phyloP scores from a whole-genome alignment of 1,284 basidiomycete genomes.

The Malassezia arunalokei region DNA sequence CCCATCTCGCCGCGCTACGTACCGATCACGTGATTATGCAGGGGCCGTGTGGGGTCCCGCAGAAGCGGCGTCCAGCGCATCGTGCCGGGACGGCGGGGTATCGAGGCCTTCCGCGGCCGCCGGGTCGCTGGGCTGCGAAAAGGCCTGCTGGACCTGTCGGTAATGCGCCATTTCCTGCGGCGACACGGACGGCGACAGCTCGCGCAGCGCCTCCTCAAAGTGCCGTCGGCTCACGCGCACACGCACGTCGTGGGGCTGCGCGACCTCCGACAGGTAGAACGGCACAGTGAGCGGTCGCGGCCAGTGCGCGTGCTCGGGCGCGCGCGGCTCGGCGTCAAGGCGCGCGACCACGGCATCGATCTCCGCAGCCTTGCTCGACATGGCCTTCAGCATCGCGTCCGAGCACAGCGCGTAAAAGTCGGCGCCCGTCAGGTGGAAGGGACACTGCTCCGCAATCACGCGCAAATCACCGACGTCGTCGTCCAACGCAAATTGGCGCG shows the following conservation, averaged over 20 bases:
- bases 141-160: slow-evolving; percentile 59
- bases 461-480: slow-evolving; percentile 56
- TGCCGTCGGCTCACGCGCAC: slow-evolving; percentile 64
- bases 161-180: slow-evolving; percentile 82
- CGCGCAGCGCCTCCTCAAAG: slow-evolving; percentile 63
- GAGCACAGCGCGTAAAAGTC: slow-evolving; percentile 96
- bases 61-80: neutral
- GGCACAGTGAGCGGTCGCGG: slow-evolving; percentile 72
- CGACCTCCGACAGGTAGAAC: slow-evolving; percentile 82
- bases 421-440: slow-evolving; percentile 67
- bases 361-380: slow-evolving; percentile 72
- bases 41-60: neutral
- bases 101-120: neutral
- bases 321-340: slow-evolving; percentile 48
- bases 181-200: slow-evolving; percentile 76
- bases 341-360: slow-evolving; percentile 50
- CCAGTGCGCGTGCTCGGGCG: slow-evolving; percentile 46
- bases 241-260: slow-evolving; percentile 59
- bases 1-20: too few species aligned
- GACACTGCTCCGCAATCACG: slow-evolving; percentile 62
- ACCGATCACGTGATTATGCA: neutral
- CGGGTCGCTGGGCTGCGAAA: slow-evolving; percentile 47
- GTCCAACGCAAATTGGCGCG: slow-evolving; percentile 78
- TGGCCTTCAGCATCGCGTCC: slow-evolving; percentile 88
- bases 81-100: neutral